These are phyloP conservation scores for Plasmodiophora brassicae DNA, from an alignment of 208 protist species.

Conservation along the genomic window DNA sequence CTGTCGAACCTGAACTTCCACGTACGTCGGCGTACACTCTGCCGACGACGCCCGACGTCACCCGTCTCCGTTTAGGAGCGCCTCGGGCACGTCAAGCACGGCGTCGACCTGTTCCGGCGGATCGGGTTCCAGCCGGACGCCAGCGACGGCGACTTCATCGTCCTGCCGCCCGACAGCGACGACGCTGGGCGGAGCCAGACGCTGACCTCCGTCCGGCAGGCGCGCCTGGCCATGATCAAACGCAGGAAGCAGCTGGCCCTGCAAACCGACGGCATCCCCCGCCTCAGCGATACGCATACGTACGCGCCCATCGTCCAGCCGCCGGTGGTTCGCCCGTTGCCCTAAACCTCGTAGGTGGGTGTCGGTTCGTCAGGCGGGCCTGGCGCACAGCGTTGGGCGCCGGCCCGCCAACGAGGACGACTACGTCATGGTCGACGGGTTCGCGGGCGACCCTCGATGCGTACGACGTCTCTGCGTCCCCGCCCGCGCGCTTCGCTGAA, in stretches of 20 bases:
- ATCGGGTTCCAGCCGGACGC: neutral
- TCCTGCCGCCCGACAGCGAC: neutral
- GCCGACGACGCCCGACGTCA: neutral
- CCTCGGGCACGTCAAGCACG: neutral
- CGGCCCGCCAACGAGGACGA: neutral
- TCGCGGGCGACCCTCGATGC: neutral
- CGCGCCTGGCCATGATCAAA: neutral
- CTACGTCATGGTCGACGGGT: neutral
- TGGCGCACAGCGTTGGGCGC: neutral
- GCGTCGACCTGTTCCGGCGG: neutral
- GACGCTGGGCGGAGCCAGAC: neutral
- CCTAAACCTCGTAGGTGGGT: neutral
- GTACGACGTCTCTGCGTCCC: too few relatives aligned
- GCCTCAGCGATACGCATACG: too few relatives aligned
- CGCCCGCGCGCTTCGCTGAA: neutral
- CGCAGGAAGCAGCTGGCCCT: neutral
- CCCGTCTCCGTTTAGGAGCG: neutral
- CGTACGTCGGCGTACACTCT: neutral
- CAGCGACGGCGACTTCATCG: neutral
- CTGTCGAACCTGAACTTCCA: slow-evolving; percentile 6
- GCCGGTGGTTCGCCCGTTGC: too few relatives aligned
- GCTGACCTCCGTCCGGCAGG: neutral
- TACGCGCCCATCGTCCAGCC: too few relatives aligned
- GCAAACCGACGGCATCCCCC: too few relatives aligned
- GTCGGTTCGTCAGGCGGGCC: neutral